Evolutionary conservation across 108 stramenopile species (phyloP).

Genomic region (Cyclostephanos invisitatus): DNA sequence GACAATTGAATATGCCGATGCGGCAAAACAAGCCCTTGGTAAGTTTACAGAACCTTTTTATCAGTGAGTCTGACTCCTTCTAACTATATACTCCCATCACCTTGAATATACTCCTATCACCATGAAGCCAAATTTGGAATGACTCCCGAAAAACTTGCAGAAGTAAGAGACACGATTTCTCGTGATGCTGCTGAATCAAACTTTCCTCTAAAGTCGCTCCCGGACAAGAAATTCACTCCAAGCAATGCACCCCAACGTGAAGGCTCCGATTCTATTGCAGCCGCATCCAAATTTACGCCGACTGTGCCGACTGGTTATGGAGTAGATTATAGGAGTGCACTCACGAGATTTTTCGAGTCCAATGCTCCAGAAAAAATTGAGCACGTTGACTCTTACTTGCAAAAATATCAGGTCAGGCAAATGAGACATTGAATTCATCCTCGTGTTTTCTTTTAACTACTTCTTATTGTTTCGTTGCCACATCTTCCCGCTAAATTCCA

Average conservation of each 20-base stretch:
- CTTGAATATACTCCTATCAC: too few relatives aligned
- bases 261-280: conserved; percentile 12
- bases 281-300: conserved; percentile 24
- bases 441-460: not conserved
- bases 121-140: conserved; percentile 61
- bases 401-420: conserved; percentile 70
- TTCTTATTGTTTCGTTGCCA: not conserved
- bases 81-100: too few relatives aligned
- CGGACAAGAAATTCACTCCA: conserved; percentile 4
- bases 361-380: conserved; percentile 69
- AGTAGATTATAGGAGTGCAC: conserved; percentile 57
- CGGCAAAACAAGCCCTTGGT: conserved; percentile 61
- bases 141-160: conserved; percentile 68
- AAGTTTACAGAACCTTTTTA: conserved; percentile 11
- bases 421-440: not conserved
- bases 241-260: conserved; percentile 11
- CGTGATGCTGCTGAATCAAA: conserved; percentile 36
- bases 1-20: conserved; percentile 52
- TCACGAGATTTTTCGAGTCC: conserved; percentile 69
- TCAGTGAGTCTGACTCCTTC: not conserved
- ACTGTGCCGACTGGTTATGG: not conserved
- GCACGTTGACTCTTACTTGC: conserved; percentile 58
- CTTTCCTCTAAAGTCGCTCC: not conserved
- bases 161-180: conserved; percentile 42
- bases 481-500: conserved; percentile 10